Evolutionary conservation across 1,284 basidiomycete genomes (phyloP), one percentile per base, ranked within the genome.

Genomic region (Leccinum proximum): DNA sequence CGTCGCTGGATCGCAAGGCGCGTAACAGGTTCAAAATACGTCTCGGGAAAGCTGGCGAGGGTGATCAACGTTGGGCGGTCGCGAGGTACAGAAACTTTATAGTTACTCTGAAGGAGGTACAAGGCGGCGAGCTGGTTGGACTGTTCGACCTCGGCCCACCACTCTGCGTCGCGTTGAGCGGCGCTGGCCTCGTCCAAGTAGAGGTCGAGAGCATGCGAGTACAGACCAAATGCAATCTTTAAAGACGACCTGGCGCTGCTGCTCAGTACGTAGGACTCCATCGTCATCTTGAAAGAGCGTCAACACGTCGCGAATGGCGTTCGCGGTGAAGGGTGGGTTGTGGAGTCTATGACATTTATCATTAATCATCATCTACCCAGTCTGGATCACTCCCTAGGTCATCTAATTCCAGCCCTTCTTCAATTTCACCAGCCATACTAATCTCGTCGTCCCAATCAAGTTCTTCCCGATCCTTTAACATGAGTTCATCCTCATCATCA

Each of bases 71-170:
- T 63, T 58, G 50, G 22, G 3, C 6, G 18, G 57, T 5, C 59
- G 22, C 54, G 26, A 33, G 22, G 48, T 5, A 38, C 53, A 54
- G 53, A 58, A 58, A 59, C 22, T 22, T 13, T 58, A 26, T 11
- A 37, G 71, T 60, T 70, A 92, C 90, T 90, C 78, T 91, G 87
- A 4, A 92, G 66, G 35, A 92, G 77, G 72, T 88, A 89, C 72
- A 81, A 79, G 11, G 80, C 79, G 8, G 85, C 77, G 42, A 78
- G 82, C 59, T 72, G 67, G 48, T 75, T 72, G 1, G 89, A 91
- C 42, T 84, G 79, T 66, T 84, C 86, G 58, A 89, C 72, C 61
- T 88, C 85, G 18, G 81, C 79, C 91, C 91, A 93, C 89, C 89
- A 93, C 64, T 91, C 86, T 10, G 87, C 84, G 68, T 92, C 90